These are phyloP conservation scores for Panaeolus papilionaceus DNA, from an alignment of 768 basidiomycete species.

Conservation along the genomic window DNA sequence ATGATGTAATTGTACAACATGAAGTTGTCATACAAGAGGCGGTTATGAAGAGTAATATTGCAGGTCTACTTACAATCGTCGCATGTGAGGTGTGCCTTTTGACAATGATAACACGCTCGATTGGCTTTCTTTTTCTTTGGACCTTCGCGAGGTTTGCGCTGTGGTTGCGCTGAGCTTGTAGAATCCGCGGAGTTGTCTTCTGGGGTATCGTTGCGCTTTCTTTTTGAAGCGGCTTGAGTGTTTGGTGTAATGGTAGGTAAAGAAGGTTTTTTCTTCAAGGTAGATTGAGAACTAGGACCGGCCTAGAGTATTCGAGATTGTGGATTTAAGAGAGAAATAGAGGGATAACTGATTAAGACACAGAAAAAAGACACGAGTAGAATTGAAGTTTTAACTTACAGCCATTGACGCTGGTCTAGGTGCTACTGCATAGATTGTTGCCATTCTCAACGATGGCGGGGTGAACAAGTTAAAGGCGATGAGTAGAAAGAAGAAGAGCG, in stretches of 20 bases:
- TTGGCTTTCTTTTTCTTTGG: slow-evolving; percentile 96
- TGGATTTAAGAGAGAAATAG: not conserved
- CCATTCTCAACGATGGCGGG: slow-evolving; percentile 36
- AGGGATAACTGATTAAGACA: slow-evolving; percentile 8
- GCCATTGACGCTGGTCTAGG: slow-evolving; percentile 41
- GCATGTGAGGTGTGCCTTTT: slow-evolving; percentile 98
- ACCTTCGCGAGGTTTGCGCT: slow-evolving; percentile 69
- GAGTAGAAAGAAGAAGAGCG: slow-evolving; percentile 33
- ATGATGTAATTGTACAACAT: slow-evolving; percentile 25
- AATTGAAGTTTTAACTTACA: slow-evolving; percentile 40
- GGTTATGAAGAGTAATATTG: slow-evolving; percentile 16
- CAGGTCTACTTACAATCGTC: slow-evolving; percentile 81
- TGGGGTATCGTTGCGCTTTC: slow-evolving; percentile 66
- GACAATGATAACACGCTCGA: slow-evolving; percentile 94
- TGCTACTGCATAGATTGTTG: slow-evolving; percentile 44
- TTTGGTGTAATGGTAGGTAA: slow-evolving; percentile 27
- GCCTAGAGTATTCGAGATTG: slow-evolving; percentile 43
- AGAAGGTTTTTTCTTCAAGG: slow-evolving; percentile 46
- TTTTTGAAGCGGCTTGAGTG: slow-evolving; percentile 45
- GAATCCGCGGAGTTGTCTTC: slow-evolving; percentile 58
- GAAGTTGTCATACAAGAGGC: slow-evolving; percentile 19
- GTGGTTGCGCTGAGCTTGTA: slow-evolving; percentile 42
- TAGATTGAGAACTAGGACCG: slow-evolving; percentile 42
- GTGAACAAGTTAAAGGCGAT: slow-evolving; percentile 27
- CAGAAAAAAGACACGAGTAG: slow-evolving; percentile 45